These are phyloP conservation scores for Podaxis sp. DNA, from an alignment of 768 basidiomycete genomes.

Conservation along the genomic window DNA sequence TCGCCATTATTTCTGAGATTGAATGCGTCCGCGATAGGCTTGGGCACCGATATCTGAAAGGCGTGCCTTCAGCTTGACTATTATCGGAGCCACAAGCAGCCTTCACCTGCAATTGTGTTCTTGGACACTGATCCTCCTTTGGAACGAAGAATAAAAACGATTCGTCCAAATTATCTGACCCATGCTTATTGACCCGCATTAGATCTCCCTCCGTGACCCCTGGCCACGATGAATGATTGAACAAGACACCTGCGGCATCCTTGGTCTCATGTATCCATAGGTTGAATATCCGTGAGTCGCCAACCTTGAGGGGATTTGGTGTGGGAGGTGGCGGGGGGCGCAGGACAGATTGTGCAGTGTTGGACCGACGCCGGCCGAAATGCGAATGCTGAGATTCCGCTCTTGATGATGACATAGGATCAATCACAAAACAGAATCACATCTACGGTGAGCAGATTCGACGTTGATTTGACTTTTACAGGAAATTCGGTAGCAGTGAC, in stretches of 20 bases:
- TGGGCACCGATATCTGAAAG: slow-evolving; percentile 67
- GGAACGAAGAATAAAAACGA: slow-evolving; percentile 64
- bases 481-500: background rate
- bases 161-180: slow-evolving; percentile 31
- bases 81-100: background rate
- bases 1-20: slow-evolving; percentile 67
- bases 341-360: slow-evolving; percentile 66
- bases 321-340: slow-evolving; percentile 36
- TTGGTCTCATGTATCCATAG: slow-evolving; percentile 74
- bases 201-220: slow-evolving; percentile 77
- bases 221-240: slow-evolving; percentile 72
- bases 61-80: background rate
- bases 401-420: slow-evolving; percentile 52
- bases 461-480: background rate
- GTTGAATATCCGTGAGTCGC: slow-evolving; percentile 60
- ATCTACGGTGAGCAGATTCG: background rate
- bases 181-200: slow-evolving; percentile 46
- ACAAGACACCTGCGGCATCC: slow-evolving; percentile 51
- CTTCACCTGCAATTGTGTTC: slow-evolving; percentile 62
- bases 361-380: slow-evolving; percentile 63
- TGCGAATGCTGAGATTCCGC: slow-evolving; percentile 58
- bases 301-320: slow-evolving; percentile 53
- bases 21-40: slow-evolving; percentile 68
- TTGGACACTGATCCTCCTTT: slow-evolving; percentile 54
- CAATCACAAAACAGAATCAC: background rate